These are phyloP conservation scores for Geotrichum fermentans DNA, from an alignment of 1,139 yeast species.

Conservation along the genomic window DNA sequence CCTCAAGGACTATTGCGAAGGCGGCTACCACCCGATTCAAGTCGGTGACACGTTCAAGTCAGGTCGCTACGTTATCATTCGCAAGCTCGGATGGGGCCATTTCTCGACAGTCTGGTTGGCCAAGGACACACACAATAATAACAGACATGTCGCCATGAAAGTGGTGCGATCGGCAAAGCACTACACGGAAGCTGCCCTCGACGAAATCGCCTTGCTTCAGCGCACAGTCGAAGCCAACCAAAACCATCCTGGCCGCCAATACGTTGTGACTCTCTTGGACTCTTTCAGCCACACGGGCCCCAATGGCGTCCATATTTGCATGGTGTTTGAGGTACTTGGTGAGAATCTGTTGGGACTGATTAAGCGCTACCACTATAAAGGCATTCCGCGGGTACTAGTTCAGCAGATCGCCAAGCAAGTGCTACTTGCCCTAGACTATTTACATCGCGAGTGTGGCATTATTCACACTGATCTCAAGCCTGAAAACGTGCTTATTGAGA, in stretches of 20 bases:
- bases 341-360: constrained; percentile 72
- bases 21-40: constrained; percentile 84
- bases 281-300: constrained; percentile 75
- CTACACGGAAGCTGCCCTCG: constrained; percentile 81
- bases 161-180: constrained; percentile 66
- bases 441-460: constrained; percentile 83
- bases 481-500: constrained; percentile 77
- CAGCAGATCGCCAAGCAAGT: constrained; percentile 79
- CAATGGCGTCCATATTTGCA: constrained; percentile 76
- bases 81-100: constrained; percentile 91
- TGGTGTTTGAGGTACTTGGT: constrained; percentile 87
- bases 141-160: constrained; percentile 74
- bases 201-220: constrained; percentile 65
- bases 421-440: constrained; percentile 67
- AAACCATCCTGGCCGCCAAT: constrained; percentile 65
- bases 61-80: constrained; percentile 58
- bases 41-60: constrained; percentile 64
- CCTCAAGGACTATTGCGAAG: constrained; percentile 63
- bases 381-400: constrained; percentile 68
- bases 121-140: constrained; percentile 42
- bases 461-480: constrained; percentile 90
- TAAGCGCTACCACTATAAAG: constrained; percentile 60
- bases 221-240: constrained; percentile 47
- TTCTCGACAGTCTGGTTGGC: constrained; percentile 89
- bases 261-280: constrained; percentile 66